phyloP scores from a whole-genome alignment of 805 yeast species.

The Barnettozyma salicaria region DNA sequence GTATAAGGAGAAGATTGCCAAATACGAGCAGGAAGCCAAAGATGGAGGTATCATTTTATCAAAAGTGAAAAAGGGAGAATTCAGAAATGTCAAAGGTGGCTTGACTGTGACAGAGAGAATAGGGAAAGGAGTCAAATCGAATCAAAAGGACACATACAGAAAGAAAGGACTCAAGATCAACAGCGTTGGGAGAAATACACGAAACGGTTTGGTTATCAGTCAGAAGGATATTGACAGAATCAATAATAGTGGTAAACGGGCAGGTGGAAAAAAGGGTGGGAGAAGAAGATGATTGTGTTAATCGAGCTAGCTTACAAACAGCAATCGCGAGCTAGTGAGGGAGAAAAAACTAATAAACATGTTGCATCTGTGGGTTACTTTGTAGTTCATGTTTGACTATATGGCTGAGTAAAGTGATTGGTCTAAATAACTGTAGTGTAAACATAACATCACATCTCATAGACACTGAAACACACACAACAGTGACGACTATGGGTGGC shows the following conservation, averaged over 20 bases:
- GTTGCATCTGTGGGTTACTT: too few species aligned
- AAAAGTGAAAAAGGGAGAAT: conserved; percentile 58
- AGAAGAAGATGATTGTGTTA: conserved; percentile 4
- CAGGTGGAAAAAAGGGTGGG: conserved; percentile 1
- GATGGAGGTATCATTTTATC: conserved; percentile 90
- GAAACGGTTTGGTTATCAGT: conserved; percentile 71
- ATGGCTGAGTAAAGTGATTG: too few species aligned
- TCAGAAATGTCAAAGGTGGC: conserved; percentile 41
- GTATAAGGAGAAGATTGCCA: conserved; percentile 44
- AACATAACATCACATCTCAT: too few species aligned
- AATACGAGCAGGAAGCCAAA: conserved; percentile 69
- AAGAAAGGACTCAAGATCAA: conserved; percentile 77
- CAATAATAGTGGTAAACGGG: conserved; percentile 21
- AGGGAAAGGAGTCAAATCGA: conserved; percentile 45
- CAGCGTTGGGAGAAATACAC: conserved; percentile 68
- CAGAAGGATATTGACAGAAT: conserved; percentile 56
- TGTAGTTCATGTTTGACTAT: too few species aligned
- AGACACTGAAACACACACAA: too few species aligned
- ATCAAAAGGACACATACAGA: conserved; percentile 39
- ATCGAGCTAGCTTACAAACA: too few species aligned
- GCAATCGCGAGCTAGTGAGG: too few species aligned
- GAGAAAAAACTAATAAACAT: too few species aligned
- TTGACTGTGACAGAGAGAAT: conserved; percentile 34
- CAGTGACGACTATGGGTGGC: too few species aligned
- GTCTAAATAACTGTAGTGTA: too few species aligned